phyloP scores from a whole-genome alignment of 1,284 basidiomycete genomes.

The Trichosporon sp. region DNA sequence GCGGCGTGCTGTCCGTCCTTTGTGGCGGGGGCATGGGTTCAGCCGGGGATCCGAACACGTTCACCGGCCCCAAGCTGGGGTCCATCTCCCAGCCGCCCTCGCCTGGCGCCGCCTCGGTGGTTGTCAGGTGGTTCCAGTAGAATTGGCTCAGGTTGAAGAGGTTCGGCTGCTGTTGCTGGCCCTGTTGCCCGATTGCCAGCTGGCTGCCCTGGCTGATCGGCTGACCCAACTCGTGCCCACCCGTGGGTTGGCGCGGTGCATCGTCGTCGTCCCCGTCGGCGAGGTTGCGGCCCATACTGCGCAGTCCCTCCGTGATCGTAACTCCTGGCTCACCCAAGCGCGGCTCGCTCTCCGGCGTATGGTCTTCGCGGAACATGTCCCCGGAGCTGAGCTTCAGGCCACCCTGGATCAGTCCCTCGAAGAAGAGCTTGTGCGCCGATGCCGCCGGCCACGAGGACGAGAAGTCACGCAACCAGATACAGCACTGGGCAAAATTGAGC shows the following conservation, averaged over 20 bases:
- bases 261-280: constrained; percentile 14
- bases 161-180: constrained; percentile 16
- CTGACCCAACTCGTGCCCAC: constrained; percentile 1
- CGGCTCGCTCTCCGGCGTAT: constrained; percentile 21
- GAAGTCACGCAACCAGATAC: constrained; percentile 51
- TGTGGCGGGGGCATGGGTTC: neutral
- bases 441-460: constrained; percentile 50
- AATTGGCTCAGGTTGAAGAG: constrained; percentile 47
- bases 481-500: constrained; percentile 51
- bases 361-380: constrained; percentile 24
- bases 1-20: neutral
- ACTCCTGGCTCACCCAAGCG: constrained; percentile 11
- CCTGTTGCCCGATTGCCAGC: constrained; percentile 17
- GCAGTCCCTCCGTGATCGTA: constrained; percentile 32
- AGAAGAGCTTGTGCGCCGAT: constrained; percentile 51
- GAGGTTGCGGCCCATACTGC: constrained; percentile 33
- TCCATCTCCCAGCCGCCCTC: constrained; percentile 23
- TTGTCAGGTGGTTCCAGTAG: constrained; percentile 47
- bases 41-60: neutral
- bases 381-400: constrained; percentile 37
- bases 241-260: neutral
- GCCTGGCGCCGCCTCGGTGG: constrained; percentile 3
- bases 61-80: neutral
- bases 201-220: constrained; percentile 4
- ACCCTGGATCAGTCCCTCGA: constrained; percentile 52